A percentile compares a stretch with the other conserved stretches of the same genome.
Conservation (phyloP, 768 basidiomycete genomes). For the Boletus bicolor region DNA sequence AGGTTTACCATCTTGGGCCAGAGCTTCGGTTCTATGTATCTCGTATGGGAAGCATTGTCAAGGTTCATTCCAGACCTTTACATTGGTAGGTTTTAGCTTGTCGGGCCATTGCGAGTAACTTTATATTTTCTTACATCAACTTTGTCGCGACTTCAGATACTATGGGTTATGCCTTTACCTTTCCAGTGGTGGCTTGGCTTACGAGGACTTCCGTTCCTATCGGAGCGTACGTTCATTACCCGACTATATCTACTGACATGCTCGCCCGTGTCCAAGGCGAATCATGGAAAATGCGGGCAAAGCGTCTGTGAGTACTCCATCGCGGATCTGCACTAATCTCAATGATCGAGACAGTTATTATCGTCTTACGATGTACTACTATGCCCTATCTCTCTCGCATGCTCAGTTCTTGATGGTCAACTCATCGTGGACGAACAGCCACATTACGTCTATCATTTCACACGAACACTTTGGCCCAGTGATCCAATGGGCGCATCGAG, state of each 20-base stretch:
- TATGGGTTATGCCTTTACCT: slow-evolving; percentile 97
- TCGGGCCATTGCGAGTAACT: neutral
- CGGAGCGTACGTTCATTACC: slow-evolving; percentile 94
- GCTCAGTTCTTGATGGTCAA: slow-evolving; percentile 89
- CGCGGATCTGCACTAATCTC: neutral
- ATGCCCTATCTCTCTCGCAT: slow-evolving; percentile 67
- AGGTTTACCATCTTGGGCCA: slow-evolving; percentile 93
- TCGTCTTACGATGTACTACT: slow-evolving; percentile 79
- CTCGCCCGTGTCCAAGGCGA: slow-evolving; percentile 61
- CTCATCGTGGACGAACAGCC: slow-evolving; percentile 90
- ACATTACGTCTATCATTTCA: slow-evolving; percentile 71
- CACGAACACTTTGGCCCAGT: slow-evolving; percentile 45
- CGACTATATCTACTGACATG: slow-evolving; percentile 95
- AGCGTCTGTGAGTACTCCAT: slow-evolving; percentile 25
- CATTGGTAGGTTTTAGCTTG: slow-evolving; percentile 56
- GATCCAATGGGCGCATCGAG: slow-evolving; percentile 43
- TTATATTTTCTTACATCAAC: slow-evolving; percentile 6
- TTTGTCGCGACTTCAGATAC: slow-evolving; percentile 56
- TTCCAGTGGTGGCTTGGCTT: slow-evolving; percentile 67
- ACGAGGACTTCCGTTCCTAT: slow-evolving; percentile 57
- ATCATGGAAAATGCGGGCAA: slow-evolving; percentile 24
- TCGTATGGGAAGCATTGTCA: slow-evolving; percentile 81
- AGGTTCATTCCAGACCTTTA: slow-evolving; percentile 84
- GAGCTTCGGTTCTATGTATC: slow-evolving; percentile 79
- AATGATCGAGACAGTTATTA: slow-evolving; percentile 64